These are phyloP conservation scores for Trapa incisa DNA, from an alignment of 345 rosid genomes.

Conservation along the genomic window DNA sequence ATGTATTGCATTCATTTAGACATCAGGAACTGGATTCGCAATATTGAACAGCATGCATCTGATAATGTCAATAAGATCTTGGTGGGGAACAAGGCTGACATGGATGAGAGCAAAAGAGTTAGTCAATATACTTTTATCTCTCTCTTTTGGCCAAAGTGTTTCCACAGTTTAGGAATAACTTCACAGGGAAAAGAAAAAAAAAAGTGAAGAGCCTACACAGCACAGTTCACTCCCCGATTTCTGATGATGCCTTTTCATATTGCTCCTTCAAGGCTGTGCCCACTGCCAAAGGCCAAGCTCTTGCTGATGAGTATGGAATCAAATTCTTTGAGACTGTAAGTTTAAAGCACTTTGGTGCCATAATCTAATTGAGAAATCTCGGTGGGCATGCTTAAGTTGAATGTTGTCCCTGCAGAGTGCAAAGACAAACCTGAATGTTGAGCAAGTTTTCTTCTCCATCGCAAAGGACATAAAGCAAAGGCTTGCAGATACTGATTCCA, in stretches of 20 bases:
- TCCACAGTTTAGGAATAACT: not conserved
- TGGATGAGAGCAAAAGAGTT: conserved; percentile 99
- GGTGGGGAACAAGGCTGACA: conserved; percentile 99
- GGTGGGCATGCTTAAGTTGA: not conserved
- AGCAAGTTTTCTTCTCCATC: conserved; percentile 89
- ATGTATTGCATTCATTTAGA: conserved; percentile 40
- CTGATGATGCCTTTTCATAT: not conserved
- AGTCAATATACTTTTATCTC: conserved; percentile 1
- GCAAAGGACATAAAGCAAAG: conserved; percentile 90
- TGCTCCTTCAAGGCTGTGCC: conserved; percentile 74
- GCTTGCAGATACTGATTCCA: conserved; percentile 69
- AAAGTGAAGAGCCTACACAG: not conserved
- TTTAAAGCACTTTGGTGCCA: not conserved
- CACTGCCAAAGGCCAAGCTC: conserved; percentile 90
- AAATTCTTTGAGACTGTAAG: conserved; percentile 95
- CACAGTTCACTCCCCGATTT: not conserved
- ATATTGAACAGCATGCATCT: conserved; percentile 97
- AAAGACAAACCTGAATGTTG: conserved; percentile 85
- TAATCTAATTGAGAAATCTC: not conserved
- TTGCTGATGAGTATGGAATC: conserved; percentile 97
- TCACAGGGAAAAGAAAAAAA: not conserved
- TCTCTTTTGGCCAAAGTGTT: not conserved
- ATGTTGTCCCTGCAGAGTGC: conserved; percentile 55
- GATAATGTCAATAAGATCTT: conserved; percentile 94
- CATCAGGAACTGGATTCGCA: conserved; percentile 97